Conservation (phyloP, 768 basidiomycete genomes). For the Leccinum rimulosum region DNA sequence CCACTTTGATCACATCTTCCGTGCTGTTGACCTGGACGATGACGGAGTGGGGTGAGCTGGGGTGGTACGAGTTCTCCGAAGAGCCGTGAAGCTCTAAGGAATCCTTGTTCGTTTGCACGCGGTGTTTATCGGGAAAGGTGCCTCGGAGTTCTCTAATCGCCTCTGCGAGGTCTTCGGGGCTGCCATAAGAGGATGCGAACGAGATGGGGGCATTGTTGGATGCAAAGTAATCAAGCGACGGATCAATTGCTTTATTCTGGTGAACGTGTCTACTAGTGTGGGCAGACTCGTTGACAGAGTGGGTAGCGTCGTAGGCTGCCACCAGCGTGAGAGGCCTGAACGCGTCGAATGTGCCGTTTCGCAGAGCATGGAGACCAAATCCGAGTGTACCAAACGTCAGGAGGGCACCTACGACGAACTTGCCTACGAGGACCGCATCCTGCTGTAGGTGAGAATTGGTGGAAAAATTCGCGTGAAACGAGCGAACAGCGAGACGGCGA, state of each 20-base stretch:
- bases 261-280: background rate
- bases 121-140: slow-evolving; percentile 44
- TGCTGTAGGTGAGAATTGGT: background rate
- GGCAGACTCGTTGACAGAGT: background rate
- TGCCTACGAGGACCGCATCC: slow-evolving; percentile 8
- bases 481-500: background rate
- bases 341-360: background rate
- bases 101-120: slow-evolving; percentile 51
- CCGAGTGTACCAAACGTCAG: slow-evolving; percentile 21
- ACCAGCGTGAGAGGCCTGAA: slow-evolving; percentile 7
- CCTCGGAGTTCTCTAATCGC: slow-evolving; percentile 54
- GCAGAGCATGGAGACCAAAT: slow-evolving; percentile 18
- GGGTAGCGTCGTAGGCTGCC: background rate
- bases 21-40: slow-evolving; percentile 64
- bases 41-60: slow-evolving; percentile 52
- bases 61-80: slow-evolving; percentile 69
- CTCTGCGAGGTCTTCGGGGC: slow-evolving; percentile 41
- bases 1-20: slow-evolving; percentile 77
- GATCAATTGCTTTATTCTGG: slow-evolving; percentile 1
- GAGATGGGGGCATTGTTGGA: slow-evolving; percentile 1
- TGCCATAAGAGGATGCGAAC: slow-evolving; percentile 39
- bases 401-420: slow-evolving; percentile 18
- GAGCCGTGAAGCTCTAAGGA: slow-evolving; percentile 57
- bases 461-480: background rate
- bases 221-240: background rate